Evolutionary conservation across 148 eudicot species (phyloP), one percentile per base, ranked within the genome.

Genomic region (Chenopodium berlandieri): DNA sequence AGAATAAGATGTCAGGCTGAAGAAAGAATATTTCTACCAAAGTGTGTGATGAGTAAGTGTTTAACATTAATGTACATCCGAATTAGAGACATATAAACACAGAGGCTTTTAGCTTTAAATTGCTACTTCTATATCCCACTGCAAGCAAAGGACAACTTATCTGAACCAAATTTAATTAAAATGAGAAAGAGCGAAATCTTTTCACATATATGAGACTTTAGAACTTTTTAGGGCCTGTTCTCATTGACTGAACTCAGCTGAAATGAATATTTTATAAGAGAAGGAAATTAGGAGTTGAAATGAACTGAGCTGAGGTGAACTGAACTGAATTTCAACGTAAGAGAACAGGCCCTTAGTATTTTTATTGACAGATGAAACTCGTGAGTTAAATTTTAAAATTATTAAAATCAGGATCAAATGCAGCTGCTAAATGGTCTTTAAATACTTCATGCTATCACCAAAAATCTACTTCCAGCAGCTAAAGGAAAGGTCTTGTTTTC

Each of bases 1-100:
- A 85, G 77, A 85, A 73, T 84, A 74, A 77, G 72, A 81, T 71
- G 86, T 84, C 86, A 84, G 86, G 86, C 81, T 76, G 78, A 84
- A 84, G 81, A 66, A 74, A 77, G 62, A 78, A 67, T 74, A 23
- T 66, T 75, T 34, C 71, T 27, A 64, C 78, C 47, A 74, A 25
- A 78, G 4, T 48, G 73, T 48, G 47, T 40, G 44, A 79, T 19
- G 4, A 50, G 34, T 12, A 64, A 32, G 76, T 62, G 58, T 75
- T 13, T 67, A 77, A 64, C 77, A 84, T 76, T 71, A 50, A 76
- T 56, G 37, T n/a, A 27, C 66, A 65, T 31, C 68, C 73, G 68
- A 75, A 83, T 67, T 9, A 80, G 52, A 80, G 3, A 77, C 30
- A 81, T 54, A 65, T 40, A 69, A 44, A 76, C 71, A 56, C 27